These are phyloP conservation scores for Geranium rotundifolium DNA, from an alignment of 345 rosid genomes.

Conservation along the genomic window DNA sequence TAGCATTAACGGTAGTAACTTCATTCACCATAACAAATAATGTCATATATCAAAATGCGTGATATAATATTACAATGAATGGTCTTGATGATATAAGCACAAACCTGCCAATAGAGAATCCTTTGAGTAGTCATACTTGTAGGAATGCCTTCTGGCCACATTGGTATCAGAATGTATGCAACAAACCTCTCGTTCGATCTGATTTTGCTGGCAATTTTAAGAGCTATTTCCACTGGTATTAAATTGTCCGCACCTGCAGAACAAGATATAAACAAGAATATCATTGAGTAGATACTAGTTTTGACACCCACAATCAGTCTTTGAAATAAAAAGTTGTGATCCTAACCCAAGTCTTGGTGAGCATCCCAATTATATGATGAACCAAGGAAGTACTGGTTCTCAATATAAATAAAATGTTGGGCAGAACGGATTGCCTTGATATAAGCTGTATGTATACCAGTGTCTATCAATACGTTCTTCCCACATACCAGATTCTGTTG, in stretches of 20 bases:
- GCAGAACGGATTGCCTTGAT: conserved; percentile 80
- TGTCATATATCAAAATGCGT: no score
- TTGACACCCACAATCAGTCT: no score
- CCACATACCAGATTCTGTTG: conserved; percentile 72
- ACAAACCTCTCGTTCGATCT: conserved; percentile 72
- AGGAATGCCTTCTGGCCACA: conserved; percentile 96
- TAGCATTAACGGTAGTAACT: no score
- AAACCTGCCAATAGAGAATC: conserved; percentile 90
- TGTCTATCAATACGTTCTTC: conserved; percentile 75
- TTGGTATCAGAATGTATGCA: conserved; percentile 82
- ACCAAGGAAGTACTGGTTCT: conserved; percentile 94
- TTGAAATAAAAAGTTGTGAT: conserved; percentile 1
- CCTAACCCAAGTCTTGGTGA: conserved; percentile 52
- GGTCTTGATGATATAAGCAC: no score
- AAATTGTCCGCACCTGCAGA: conserved; percentile 88
- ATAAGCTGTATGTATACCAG: conserved; percentile 83
- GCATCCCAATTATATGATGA: conserved; percentile 86
- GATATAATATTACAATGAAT: no score
- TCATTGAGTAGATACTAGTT: no score
- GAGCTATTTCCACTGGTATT: conserved; percentile 87
- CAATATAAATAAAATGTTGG: conserved; percentile 73
- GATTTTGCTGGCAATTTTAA: conserved; percentile 75
- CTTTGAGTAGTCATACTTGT: conserved; percentile 50
- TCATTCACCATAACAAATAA: no score
- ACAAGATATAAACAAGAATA: no score